phyloP scores from a whole-genome alignment of 768 basidiomycete species.

The Boletus edulis region DNA sequence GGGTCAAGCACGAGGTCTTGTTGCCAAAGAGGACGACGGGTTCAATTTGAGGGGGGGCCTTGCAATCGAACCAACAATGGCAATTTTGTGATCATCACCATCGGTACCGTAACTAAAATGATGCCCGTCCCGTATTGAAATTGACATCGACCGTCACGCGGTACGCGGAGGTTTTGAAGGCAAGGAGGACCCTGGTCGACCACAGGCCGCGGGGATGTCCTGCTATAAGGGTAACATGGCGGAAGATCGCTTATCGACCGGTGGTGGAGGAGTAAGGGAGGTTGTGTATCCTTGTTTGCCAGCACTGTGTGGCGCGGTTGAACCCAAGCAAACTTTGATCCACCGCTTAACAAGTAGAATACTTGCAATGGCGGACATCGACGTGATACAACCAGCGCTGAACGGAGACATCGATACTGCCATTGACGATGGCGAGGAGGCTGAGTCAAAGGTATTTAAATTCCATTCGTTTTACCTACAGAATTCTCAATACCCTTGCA shows the following conservation, averaged over 20 bases:
- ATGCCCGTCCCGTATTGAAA: slow-evolving; percentile 27
- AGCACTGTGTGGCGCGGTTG: slow-evolving; percentile 15
- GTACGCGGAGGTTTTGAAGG: slow-evolving; percentile 16
- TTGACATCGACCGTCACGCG: slow-evolving; percentile 24
- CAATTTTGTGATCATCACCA: slow-evolving; percentile 24
- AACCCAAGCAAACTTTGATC: slow-evolving; percentile 24
- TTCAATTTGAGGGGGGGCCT: not conserved
- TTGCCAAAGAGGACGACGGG: slow-evolving; percentile 16
- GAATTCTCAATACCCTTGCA: slow-evolving; percentile 31
- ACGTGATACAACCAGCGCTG: slow-evolving; percentile 41
- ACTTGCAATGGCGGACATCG: slow-evolving; percentile 50
- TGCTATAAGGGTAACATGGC: not conserved
- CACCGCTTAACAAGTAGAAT: slow-evolving; percentile 12
- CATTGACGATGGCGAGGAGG: slow-evolving; percentile 62
- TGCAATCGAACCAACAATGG: slow-evolving; percentile 18
- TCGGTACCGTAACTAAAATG: slow-evolving; percentile 32
- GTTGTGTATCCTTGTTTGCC: slow-evolving; percentile 31
- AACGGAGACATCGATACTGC: slow-evolving; percentile 27
- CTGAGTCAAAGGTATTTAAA: slow-evolving; percentile 52
- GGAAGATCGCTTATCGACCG: slow-evolving; percentile 3
- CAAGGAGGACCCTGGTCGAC: slow-evolving; percentile 6
- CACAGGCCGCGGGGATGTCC: not conserved
- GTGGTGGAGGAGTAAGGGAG: not conserved
- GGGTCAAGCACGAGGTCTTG: slow-evolving; percentile 18
- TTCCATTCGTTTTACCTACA: slow-evolving; percentile 3